Percentiles rank a stretch among this genome's conserved stretches.
Conservation (phyloP, 2,329 filamentous ascomycete genomes). For the Aspergillus carbonarius region DNA sequence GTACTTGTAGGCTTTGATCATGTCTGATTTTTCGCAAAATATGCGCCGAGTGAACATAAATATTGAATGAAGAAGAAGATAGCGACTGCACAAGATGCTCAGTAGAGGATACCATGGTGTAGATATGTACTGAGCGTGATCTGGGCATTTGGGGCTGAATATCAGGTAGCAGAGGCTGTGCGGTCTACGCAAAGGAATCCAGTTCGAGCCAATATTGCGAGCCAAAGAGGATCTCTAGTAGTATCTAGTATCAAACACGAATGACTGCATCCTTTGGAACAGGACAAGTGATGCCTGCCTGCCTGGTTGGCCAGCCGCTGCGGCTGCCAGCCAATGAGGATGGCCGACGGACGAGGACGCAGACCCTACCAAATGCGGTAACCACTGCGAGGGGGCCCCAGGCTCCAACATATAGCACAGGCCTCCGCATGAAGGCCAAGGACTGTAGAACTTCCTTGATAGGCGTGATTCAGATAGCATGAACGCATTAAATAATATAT, state of each 20-base stretch:
- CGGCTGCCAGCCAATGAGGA: neutral
- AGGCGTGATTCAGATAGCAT: neutral
- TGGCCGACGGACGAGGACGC: neutral
- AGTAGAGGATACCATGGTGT: neutral
- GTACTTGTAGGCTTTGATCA: slow-evolving; percentile 1
- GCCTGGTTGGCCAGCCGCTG: neutral
- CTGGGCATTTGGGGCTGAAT: neutral
- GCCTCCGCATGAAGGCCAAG: no score
- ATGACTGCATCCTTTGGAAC: neutral
- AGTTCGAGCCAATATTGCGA: neutral
- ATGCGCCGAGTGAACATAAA: neutral
- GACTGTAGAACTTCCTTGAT: no score
- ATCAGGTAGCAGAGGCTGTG: neutral
- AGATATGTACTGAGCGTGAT: neutral
- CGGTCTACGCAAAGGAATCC: neutral
- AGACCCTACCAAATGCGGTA: neutral
- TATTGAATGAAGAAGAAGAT: neutral
- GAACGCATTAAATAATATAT: slow-evolving; percentile 1
- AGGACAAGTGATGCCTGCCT: neutral
- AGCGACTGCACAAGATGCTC: neutral
- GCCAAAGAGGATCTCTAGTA: neutral
- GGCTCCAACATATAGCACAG: neutral
- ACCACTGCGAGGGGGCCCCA: neutral
- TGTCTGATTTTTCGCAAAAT: neutral
- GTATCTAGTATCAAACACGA: neutral